Base-by-base conservation (phyloP, 2,329 filamentous ascomycete genomes). In the Tolypocladium inflatum region DNA sequence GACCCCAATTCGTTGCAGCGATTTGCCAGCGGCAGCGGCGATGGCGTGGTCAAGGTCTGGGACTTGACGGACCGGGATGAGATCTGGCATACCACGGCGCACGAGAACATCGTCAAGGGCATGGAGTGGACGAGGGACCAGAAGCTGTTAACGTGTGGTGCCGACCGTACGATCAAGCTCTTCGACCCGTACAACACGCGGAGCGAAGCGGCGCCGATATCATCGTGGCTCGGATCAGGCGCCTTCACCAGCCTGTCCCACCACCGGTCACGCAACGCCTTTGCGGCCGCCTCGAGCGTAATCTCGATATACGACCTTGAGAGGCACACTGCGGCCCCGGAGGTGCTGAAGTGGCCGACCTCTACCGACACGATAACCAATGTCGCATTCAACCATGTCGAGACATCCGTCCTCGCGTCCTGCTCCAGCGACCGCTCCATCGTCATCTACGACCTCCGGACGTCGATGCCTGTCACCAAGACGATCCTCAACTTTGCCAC, bases 11-110 rank as follows among this genome's bases (percentile, higher is more conserved):
- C 86, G 9, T 74, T 93, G 33, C 82, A 90, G 65, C 79, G 86
- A 58, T 83, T 92, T 65, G 90, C 91, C 8, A 93, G 89, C 67
- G 91, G 90, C 50, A 91, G 88, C 64, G 92, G 92, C 62, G 94
- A 99, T 72, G 93, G 94, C 63, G 85, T 97, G 11, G 84, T 99
- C 59, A 99, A 99, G 74, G 88, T 94, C 39, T 96, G 91, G 91
- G 88, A 95, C 57, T 62, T 94, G 66, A 81, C 85, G 11, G 87
- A 80, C 61, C 79, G 84, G 58, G 85, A 88, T 35, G 88, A 94
- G 69, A 80, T 87, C 54, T 93, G 89, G 87, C 81, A 89, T 66
- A 82, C 83, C 3, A 85, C 88, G 62, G 93, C 91, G 30, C 95
- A 99, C 71, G 90, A 96, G 66, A 96, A 96, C 65, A 87, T 97